Conservation (phyloP, 2,329 filamentous ascomycete species). For the Pyrenochaeta sp. region DNA sequence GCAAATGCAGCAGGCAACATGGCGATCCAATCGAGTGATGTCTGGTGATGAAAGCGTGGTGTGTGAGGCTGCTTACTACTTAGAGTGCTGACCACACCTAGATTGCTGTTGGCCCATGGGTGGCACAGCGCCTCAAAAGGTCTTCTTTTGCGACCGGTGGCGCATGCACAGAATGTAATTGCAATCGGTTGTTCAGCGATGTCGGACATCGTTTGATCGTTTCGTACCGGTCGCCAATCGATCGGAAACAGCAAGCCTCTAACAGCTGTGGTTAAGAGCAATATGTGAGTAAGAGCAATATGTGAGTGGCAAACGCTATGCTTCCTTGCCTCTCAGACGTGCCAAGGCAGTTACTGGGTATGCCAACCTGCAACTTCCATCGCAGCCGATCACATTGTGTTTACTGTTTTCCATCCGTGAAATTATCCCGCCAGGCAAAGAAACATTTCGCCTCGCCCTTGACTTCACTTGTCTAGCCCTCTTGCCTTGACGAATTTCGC, state of each 20-base stretch:
- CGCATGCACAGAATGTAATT: slow-evolving; percentile 7
- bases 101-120: slow-evolving; percentile 15
- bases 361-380: neutral
- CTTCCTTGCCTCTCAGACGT: neutral
- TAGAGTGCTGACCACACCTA: slow-evolving; percentile 36
- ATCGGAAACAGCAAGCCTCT: slow-evolving; percentile 1
- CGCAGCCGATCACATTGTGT: neutral
- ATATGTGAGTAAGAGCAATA: too few relatives aligned
- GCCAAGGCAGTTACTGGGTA: neutral
- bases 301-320: too few relatives aligned
- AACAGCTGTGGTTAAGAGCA: neutral
- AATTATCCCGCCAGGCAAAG: neutral
- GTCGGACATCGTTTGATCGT: slow-evolving; percentile 1
- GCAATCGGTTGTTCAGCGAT: neutral
- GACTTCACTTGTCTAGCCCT: slow-evolving; percentile 62
- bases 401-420: neutral
- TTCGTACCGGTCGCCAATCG: slow-evolving; percentile 1
- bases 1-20: slow-evolving; percentile 23
- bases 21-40: slow-evolving; percentile 10
- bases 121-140: slow-evolving; percentile 10
- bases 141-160: slow-evolving; percentile 9
- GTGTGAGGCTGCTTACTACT: slow-evolving; percentile 28
- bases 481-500: slow-evolving; percentile 69
- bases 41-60: slow-evolving; percentile 9
- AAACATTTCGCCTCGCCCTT: slow-evolving; percentile 6